phyloP scores from a whole-genome alignment of 768 basidiomycete genomes.

The Myochromella boudieri region DNA sequence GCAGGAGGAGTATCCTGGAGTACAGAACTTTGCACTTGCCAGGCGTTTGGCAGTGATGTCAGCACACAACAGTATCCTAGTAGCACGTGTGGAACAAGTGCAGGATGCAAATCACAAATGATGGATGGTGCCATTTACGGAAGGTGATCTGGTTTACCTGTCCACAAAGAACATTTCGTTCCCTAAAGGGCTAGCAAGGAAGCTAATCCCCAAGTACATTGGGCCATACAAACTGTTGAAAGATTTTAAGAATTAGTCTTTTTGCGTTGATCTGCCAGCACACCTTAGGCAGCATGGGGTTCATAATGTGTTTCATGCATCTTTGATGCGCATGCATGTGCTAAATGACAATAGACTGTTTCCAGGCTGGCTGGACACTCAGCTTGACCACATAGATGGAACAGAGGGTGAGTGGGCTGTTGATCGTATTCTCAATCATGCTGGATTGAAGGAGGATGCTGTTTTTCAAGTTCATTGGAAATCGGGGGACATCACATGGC shows the following conservation, averaged over 20 bases:
- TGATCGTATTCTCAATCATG: background rate
- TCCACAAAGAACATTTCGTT: background rate
- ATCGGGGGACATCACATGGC: constrained; percentile 31
- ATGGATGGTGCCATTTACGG: background rate
- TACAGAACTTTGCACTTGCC: background rate
- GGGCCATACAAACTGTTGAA: background rate
- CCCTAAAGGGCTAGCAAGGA: background rate
- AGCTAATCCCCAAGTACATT: constrained; percentile 1
- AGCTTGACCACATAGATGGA: constrained; percentile 13
- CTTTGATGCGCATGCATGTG: background rate
- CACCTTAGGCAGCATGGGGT: constrained; percentile 22
- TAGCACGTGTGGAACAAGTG: background rate
- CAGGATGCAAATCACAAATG: background rate
- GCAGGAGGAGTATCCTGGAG: background rate
- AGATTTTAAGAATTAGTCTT: background rate
- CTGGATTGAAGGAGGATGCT: background rate
- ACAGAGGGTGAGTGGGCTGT: background rate
- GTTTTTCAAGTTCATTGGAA: constrained; percentile 21
- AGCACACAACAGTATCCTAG: background rate
- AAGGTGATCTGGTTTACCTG: background rate
- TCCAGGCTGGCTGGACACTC: background rate
- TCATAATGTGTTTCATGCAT: constrained; percentile 35
- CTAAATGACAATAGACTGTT: background rate
- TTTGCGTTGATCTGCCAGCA: constrained; percentile 11
- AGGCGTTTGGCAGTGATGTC: background rate